Base-by-base conservation (phyloP, 495 filamentous ascomycete species). In the Penicillium paxilli region DNA sequence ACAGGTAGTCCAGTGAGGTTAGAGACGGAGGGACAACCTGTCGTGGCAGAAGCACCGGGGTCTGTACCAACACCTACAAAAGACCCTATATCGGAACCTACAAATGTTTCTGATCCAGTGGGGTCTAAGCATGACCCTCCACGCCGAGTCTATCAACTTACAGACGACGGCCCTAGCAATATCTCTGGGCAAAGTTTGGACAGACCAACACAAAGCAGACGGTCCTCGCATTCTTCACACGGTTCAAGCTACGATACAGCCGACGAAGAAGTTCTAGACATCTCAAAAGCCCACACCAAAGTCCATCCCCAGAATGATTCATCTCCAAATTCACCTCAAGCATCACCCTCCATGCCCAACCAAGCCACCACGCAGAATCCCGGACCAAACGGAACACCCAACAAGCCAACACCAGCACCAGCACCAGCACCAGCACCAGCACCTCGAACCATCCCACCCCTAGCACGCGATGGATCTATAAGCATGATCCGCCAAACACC, bases 231-330 rank as follows among this genome's bases (percentile, higher is more conserved):
- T 20, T 59, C 53, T 11, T 67, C 51, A 51, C 1, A 58, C 63
- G 0, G 44, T 52, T 49, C 70, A 11, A 70, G 68, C 37, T 75
- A 75, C 33, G 63, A 75, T 17, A 75, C 72, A 4, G 72, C 72
- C 21, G 68, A 74, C 16, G 72, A 75, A 52, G 58, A 62, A 37
- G 55, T 58, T 8, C 52, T 58, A 16, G 55, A 60, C 44, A 47
- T 53, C 11, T 60, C 70, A 11, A 21, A 23, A 17, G 44, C 44
- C 9, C 25, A 30, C 16, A 46, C 22, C 7, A 35, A 44, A 32
- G 14, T 23, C 10, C 12, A 30, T 28, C 22, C 44, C 10, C 23
- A 25, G 16, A 12, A 24, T 8, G 14, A 16, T 22, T 6, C 17
- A 22, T 20, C 32, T 12, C 23, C 37, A 17, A n/a, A 16, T 22